A percentile compares a stretch with the other conserved stretches of the same genome.
Conservation (phyloP, 805 yeast species). For the Candida ponderosae region DNA sequence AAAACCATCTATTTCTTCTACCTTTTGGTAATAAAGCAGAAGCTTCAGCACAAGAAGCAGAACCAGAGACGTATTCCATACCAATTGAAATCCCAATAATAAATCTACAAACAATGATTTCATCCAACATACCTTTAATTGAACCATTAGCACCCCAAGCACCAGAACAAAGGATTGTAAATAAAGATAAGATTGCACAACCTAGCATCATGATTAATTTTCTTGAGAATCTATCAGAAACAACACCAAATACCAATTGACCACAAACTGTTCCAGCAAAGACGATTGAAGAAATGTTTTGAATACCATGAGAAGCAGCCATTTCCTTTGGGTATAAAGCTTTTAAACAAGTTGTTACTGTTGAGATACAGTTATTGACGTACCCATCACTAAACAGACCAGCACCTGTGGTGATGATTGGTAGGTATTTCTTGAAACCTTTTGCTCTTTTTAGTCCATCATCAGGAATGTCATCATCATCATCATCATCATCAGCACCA, state of each 20-base stretch:
- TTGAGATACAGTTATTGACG: slow-evolving; percentile 75
- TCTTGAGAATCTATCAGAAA: slow-evolving; percentile 76
- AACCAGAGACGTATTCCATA: slow-evolving; percentile 90
- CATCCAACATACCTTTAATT: slow-evolving; percentile 72
- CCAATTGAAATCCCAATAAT: slow-evolving; percentile 90
- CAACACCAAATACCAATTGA: slow-evolving; percentile 70
- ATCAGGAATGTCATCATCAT: slow-evolving; percentile 16
- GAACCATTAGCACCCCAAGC: slow-evolving; percentile 73
- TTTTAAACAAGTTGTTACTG: slow-evolving; percentile 66
- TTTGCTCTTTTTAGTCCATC: slow-evolving; percentile 3
- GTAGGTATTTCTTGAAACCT: slow-evolving; percentile 40
- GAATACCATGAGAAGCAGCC: slow-evolving; percentile 57
- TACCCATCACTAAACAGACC: slow-evolving; percentile 94
- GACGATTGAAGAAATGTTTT: slow-evolving; percentile 80
- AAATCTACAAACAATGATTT: slow-evolving; percentile 77
- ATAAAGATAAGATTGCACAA: slow-evolving; percentile 63
- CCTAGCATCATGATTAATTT: slow-evolving; percentile 79
- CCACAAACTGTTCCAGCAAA: slow-evolving; percentile 92
- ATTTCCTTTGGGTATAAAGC: slow-evolving; percentile 59
- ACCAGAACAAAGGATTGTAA: slow-evolving; percentile 74
- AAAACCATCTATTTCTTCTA: slow-evolving; percentile 79
- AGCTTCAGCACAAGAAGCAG: slow-evolving; percentile 91
- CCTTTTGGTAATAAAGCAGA: slow-evolving; percentile 74
- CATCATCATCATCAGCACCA: slow-evolving; percentile 19
- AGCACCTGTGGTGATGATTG: slow-evolving; percentile 80